These are phyloP conservation scores for Nicotiana attenuata DNA, from an alignment of 257 asterid species.

Conservation along the genomic window DNA sequence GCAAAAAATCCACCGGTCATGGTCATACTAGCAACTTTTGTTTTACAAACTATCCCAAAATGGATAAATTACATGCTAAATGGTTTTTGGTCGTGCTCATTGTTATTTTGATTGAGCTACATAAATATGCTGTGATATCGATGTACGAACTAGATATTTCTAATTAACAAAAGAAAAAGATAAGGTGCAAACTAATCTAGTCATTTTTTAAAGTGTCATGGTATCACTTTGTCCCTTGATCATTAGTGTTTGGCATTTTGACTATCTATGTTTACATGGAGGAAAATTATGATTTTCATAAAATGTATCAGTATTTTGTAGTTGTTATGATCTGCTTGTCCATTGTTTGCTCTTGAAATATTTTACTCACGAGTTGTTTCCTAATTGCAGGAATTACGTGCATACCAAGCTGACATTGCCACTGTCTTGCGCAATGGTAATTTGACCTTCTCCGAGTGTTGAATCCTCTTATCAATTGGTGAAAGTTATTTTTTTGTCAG, in stretches of 20 bases:
- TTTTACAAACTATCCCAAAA: too few species aligned
- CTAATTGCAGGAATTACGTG: slow-evolving; percentile 77
- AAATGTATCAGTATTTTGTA: not conserved
- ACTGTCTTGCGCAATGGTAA: slow-evolving; percentile 93
- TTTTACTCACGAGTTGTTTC: not conserved
- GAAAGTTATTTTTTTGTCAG: not conserved
- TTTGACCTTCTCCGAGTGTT: not conserved
- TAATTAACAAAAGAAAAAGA: too few species aligned
- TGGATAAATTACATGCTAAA: too few species aligned
- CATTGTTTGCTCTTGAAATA: not conserved
- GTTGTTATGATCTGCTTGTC: slow-evolving; percentile 1
- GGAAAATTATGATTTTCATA: not conserved
- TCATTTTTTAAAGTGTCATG: not conserved
- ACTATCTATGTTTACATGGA: not conserved
- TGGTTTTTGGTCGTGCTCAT: too few species aligned
- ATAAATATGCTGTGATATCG: too few species aligned
- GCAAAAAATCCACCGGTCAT: too few species aligned
- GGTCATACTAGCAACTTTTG: too few species aligned
- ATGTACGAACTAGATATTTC: too few species aligned
- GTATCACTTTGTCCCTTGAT: not conserved
- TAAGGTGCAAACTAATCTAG: too few species aligned
- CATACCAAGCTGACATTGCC: slow-evolving; percentile 98
- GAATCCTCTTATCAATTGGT: not conserved
- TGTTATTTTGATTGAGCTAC: too few species aligned
- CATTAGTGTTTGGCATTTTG: not conserved